Percentiles rank a stretch among this genome's conserved stretches.
Conservation (phyloP, 148 eudicot genomes). For the Amaranthus hypochondriacus region DNA sequence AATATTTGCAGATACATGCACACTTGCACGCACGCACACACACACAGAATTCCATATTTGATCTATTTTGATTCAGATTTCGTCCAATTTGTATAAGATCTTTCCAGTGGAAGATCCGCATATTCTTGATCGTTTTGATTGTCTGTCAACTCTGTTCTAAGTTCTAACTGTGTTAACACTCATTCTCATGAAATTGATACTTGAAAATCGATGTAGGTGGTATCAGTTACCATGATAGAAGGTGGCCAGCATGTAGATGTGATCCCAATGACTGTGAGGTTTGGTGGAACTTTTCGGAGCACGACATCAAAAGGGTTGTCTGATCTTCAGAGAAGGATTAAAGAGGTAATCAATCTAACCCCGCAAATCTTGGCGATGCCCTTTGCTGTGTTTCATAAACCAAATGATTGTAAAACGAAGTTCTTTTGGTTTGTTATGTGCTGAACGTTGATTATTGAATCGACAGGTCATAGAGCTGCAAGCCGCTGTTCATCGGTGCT, state of each 20-base stretch:
- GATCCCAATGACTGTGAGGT: constrained; percentile 26
- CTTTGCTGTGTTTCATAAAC: not conserved
- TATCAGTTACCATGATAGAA: constrained; percentile 24
- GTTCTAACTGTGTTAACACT: not conserved
- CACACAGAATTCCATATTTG: no score
- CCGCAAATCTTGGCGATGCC: not conserved
- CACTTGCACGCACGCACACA: no score
- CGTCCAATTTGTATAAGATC: not conserved
- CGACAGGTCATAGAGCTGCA: constrained; percentile 37
- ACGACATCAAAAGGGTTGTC: constrained; percentile 27
- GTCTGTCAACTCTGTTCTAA: not conserved
- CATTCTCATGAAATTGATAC: not conserved
- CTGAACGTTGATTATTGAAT: not conserved
- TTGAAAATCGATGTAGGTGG: constrained; percentile 19
- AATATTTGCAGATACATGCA: not conserved
- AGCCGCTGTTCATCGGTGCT: constrained; percentile 35
- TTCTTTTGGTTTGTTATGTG: not conserved
- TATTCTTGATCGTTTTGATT: not conserved
- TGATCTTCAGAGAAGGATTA: constrained; percentile 24
- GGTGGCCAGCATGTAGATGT: constrained; percentile 26
- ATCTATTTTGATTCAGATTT: no score
- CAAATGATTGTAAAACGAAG: not conserved
- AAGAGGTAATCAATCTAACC: constrained; percentile 23
- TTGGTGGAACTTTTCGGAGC: constrained; percentile 37
- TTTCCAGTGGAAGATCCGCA: not conserved